Percentiles rank a stretch among this genome's conserved stretches.
phyloP scores from a whole-genome alignment of 2,329 filamentous ascomycete species.

The Colletotrichum lupini region DNA sequence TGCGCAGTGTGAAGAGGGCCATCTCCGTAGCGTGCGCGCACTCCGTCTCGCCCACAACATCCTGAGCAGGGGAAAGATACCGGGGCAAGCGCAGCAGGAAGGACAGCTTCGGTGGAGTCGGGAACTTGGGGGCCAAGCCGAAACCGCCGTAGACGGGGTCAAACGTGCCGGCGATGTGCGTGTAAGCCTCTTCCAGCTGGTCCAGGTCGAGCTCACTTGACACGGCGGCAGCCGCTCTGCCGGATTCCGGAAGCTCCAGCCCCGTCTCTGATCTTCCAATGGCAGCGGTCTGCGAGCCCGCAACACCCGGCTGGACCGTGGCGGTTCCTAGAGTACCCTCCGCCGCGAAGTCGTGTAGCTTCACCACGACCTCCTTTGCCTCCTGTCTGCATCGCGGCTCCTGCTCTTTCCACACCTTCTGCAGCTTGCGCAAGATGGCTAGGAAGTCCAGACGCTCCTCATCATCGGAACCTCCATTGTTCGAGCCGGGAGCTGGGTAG shows the following conservation, averaged over 20 bases:
- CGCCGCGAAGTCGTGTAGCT: slow-evolving; percentile 87
- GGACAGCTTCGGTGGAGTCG: slow-evolving; percentile 85
- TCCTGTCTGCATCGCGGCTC: slow-evolving; percentile 85
- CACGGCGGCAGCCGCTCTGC: slow-evolving; percentile 38
- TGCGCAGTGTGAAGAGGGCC: slow-evolving; percentile 82
- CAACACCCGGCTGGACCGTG: slow-evolving; percentile 39
- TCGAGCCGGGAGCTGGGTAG: slow-evolving; percentile 84
- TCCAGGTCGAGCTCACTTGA: slow-evolving; percentile 87
- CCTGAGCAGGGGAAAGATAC: slow-evolving; percentile 78
- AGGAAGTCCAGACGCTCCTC: slow-evolving; percentile 81
- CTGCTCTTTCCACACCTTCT: slow-evolving; percentile 82
- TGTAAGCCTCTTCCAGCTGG: slow-evolving; percentile 88
- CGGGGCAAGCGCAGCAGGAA: slow-evolving; percentile 82
- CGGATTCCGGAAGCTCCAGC: slow-evolving; percentile 40
- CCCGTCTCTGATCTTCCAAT: slow-evolving; percentile 31
- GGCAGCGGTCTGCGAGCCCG: slow-evolving; percentile 29
- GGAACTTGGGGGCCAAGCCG: slow-evolving; percentile 84
- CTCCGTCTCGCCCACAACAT: slow-evolving; percentile 88
- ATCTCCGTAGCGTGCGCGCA: slow-evolving; percentile 80
- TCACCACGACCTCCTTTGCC: slow-evolving; percentile 82
- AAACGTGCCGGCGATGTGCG: slow-evolving; percentile 83
- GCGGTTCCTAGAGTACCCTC: slow-evolving; percentile 78
- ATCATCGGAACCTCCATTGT: slow-evolving; percentile 55
- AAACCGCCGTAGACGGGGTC: slow-evolving; percentile 86
- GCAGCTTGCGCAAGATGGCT: slow-evolving; percentile 83